A percentile compares a stretch with the other conserved stretches of the same genome.
These are phyloP conservation scores for Oenanthe javanica DNA, from an alignment of 140 eudicot species.

Conservation along the genomic window DNA sequence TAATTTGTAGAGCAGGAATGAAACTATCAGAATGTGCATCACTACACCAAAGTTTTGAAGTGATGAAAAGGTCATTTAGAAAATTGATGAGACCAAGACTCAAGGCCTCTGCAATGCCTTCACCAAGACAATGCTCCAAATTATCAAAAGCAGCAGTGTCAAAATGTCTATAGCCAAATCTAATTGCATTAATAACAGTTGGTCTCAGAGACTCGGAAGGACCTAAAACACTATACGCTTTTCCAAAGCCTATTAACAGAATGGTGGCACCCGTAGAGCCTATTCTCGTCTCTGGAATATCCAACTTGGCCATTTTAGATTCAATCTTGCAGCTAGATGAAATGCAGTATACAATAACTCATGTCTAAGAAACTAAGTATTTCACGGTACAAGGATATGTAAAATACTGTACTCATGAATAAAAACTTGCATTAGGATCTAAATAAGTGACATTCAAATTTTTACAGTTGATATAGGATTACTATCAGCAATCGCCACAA, in stretches of 20 bases:
- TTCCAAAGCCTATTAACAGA: constrained; percentile 30
- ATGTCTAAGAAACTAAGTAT: not conserved
- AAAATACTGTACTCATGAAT: no score
- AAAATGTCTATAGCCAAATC: constrained; percentile 42
- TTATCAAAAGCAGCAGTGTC: constrained; percentile 34
- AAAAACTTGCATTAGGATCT: no score
- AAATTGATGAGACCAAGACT: constrained; percentile 14
- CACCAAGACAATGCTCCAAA: constrained; percentile 27
- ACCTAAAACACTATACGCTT: not conserved
- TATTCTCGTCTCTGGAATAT: not conserved
- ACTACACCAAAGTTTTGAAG: constrained; percentile 36
- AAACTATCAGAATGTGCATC: constrained; percentile 26
- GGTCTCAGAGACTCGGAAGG: constrained; percentile 6
- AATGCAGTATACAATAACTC: not conserved
- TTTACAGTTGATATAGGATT: no score
- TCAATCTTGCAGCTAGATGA: not conserved
- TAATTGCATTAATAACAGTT: constrained; percentile 32
- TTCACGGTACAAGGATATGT: not conserved
- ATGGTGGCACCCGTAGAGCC: constrained; percentile 7
- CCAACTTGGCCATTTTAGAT: not conserved
- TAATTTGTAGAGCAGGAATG: constrained; percentile 32
- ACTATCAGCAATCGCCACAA: no score
- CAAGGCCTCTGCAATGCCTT: constrained; percentile 35
- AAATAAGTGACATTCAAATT: no score
- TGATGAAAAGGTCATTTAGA: not conserved